Base-by-base conservation (phyloP, 306 rosid genomes). In the Senna siamea region DNA sequence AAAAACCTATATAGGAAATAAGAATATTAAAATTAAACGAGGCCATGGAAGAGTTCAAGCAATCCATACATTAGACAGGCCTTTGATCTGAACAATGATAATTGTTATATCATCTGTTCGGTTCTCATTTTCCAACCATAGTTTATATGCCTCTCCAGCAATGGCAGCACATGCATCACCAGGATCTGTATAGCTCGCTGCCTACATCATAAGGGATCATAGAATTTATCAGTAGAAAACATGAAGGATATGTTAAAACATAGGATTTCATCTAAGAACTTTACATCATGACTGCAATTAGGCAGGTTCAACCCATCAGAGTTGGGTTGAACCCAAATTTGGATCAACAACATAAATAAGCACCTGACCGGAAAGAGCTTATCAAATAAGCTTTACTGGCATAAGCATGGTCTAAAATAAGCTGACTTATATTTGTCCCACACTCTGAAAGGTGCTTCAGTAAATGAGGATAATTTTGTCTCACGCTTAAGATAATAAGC, bases 41-140 rank as follows among this genome's bases (percentile, higher is more conserved):
- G 52, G 48, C 48, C 69, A 17, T 32, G 55, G 50, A 64, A 74
- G 57, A 51, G 52, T 80, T 70, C 23, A 71, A 62, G 68, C 28
- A 65, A 66, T 61, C 61, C 89, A 81, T 90, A 90, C 98, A 90
- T 80, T 85, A 79, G 87, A 77, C 63, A 90, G 55, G 77, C 92
- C 93, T 83, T 83, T 93, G 90, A 93, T 80, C 75, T 86, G 90
- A 74, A 87, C 92, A 51, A 90, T 66, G 82, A 93, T 89, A 60
- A 93, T 90, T 37, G 98, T 90, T 74, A 93, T 90, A 80, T 93
- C 97, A 86, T 93, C 97, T 60, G 98, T 93, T 81, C 97, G 93
- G 80, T 72, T 86, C 79, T 90, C 98, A 58, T 87, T 87, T 54
- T 89, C 92, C 86, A 90, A 70, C 98, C 98, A 93, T 72, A 81